These are phyloP conservation scores for Phytophthora fragariaefolia DNA, from an alignment of 352 stramenopile genomes.

Conservation along the genomic window DNA sequence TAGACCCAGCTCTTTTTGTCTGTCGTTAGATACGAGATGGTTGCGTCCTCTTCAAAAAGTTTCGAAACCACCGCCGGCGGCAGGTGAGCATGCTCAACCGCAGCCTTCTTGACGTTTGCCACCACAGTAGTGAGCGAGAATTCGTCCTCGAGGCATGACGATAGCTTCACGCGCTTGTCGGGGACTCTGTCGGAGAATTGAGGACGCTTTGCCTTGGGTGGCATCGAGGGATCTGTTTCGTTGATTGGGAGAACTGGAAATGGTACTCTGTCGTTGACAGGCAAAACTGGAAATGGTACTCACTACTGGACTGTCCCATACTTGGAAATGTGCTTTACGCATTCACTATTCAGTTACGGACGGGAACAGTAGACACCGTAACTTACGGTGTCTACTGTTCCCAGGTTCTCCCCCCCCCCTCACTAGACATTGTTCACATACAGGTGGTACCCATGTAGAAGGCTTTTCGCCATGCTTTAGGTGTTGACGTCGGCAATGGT, in stretches of 20 bases:
- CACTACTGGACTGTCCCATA: slow-evolving; percentile 2
- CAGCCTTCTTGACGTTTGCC: slow-evolving; percentile 27
- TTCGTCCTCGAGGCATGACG: slow-evolving; percentile 16
- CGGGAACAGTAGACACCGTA: slow-evolving; percentile 5
- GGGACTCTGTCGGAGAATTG: neutral
- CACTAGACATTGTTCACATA: slow-evolving; percentile 4
- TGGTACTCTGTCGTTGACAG: neutral
- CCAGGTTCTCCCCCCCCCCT: slow-evolving; percentile 8
- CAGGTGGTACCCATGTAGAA: neutral
- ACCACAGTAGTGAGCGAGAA: slow-evolving; percentile 36
- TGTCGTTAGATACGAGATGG: slow-evolving; percentile 38
- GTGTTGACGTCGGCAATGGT: slow-evolving; percentile 5
- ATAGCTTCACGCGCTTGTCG: slow-evolving; percentile 26
- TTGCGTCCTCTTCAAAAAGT: slow-evolving; percentile 42
- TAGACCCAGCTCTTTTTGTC: slow-evolving; percentile 65
- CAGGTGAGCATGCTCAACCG: slow-evolving; percentile 22
- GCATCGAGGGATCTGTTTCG: slow-evolving; percentile 11
- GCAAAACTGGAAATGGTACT: slow-evolving; percentile 4
- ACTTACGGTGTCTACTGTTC: slow-evolving; percentile 11
- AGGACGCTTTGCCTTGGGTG: slow-evolving; percentile 23
- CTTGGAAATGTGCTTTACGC: slow-evolving; percentile 1
- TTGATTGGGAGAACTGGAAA: neutral
- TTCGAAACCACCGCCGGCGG: slow-evolving; percentile 14
- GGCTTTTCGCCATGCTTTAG: neutral
- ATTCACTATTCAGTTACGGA: too few relatives aligned